Conservation (phyloP, 768 basidiomycete genomes). For the Tricholoma bakamatsutake region DNA sequence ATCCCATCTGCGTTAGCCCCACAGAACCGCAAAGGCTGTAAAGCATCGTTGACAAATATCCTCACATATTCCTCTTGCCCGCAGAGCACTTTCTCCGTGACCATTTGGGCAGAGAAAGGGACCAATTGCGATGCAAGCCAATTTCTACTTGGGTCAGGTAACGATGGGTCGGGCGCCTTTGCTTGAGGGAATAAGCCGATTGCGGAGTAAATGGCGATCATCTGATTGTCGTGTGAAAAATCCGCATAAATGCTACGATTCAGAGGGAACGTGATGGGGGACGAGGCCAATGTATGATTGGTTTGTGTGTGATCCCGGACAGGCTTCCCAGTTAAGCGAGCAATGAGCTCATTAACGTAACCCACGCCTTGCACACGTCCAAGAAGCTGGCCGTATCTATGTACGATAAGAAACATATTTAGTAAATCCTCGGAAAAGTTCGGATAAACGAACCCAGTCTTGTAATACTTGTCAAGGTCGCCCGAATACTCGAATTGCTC, state of each 20-base stretch:
- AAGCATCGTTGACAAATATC: constrained; percentile 72
- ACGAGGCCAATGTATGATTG: constrained; percentile 63
- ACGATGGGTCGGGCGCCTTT: constrained; percentile 26
- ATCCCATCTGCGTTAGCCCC: constrained; percentile 46
- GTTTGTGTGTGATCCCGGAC: constrained; percentile 71
- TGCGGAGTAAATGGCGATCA: constrained; percentile 70
- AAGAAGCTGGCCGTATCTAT: constrained; percentile 59
- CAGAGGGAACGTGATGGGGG: constrained; percentile 66
- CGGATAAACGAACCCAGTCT: constrained; percentile 50
- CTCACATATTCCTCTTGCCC: constrained; percentile 48
- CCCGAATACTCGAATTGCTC: constrained; percentile 59
- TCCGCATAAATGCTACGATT: constrained; percentile 63
- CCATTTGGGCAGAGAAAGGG: constrained; percentile 72
- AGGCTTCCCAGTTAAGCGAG: constrained; percentile 60
- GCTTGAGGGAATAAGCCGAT: constrained; percentile 47
- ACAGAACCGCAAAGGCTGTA: constrained; percentile 61
- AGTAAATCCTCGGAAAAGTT: not conserved
- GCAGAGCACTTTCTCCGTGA: constrained; percentile 65
- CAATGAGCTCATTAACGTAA: constrained; percentile 85
- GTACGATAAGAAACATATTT: constrained; percentile 26
- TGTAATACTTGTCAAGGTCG: constrained; percentile 77
- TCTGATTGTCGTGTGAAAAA: constrained; percentile 84
- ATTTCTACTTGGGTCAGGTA: constrained; percentile 27
- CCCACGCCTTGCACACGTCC: constrained; percentile 82
- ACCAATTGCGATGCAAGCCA: constrained; percentile 61